A percentile compares a stretch with the other conserved stretches of the same genome.
Evolutionary conservation across 2,329 filamentous ascomycete genomes (phyloP).

Genomic region (Scedosporium minutisporum): DNA sequence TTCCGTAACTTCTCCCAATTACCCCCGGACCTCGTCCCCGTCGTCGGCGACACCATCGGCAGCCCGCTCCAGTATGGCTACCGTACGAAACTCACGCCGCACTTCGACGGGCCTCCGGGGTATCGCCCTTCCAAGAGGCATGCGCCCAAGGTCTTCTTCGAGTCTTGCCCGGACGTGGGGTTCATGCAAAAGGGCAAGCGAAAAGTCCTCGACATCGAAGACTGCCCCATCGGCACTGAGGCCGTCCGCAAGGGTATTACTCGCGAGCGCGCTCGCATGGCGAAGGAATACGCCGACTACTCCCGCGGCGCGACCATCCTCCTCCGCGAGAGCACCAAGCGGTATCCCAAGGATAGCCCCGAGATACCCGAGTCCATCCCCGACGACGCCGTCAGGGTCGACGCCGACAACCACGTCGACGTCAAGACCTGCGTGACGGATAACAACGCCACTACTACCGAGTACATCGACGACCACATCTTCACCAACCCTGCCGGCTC

Average conservation of each 20-base stretch:
- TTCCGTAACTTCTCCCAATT: conserved; percentile 86
- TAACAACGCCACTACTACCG: conserved; percentile 69
- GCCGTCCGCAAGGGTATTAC: conserved; percentile 72
- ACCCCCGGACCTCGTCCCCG: conserved; percentile 62
- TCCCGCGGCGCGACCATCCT: conserved; percentile 78
- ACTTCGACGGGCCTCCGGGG: conserved; percentile 73
- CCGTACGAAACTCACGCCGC: conserved; percentile 91
- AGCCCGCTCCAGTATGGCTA: conserved; percentile 89
- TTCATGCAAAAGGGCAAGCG: conserved; percentile 82
- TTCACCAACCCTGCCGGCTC: conserved; percentile 88
- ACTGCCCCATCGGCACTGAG: conserved; percentile 89
- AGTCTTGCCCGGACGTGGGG: conserved; percentile 67
- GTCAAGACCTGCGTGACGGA: conserved; percentile 85
- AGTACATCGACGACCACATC: conserved; percentile 76
- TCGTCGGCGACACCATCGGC: conserved; percentile 74
- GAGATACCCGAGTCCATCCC: conserved; percentile 17
- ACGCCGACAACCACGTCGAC: conserved; percentile 53
- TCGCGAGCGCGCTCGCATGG: conserved; percentile 68
- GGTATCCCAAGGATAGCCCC: conserved; percentile 43
- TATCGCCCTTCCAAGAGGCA: conserved; percentile 38
- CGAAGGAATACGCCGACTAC: conserved; percentile 60
- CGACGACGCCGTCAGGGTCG: conserved; percentile 34
- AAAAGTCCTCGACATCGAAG: conserved; percentile 84
- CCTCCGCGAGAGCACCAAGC: conserved; percentile 72
- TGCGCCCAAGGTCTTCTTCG: conserved; percentile 37